Evolutionary conservation across 176 grass and related monocot genomes (phyloP).

Genomic region (Coix lacrymajobi): DNA sequence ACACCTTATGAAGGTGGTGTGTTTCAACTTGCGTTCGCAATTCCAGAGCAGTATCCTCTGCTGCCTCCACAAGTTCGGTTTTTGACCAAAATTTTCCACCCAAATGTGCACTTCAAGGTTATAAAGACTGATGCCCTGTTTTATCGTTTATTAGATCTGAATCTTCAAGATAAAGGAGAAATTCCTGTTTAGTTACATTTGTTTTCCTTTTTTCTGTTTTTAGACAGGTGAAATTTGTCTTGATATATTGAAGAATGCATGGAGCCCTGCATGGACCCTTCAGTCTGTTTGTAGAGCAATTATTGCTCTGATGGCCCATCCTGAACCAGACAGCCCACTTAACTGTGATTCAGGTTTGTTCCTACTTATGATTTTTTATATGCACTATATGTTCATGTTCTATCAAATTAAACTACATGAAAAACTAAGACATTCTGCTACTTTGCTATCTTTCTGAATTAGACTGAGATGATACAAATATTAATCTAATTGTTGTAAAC

Average conservation of each 20-base stretch:
- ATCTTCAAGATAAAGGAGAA: neutral
- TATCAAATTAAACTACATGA: neutral
- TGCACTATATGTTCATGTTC: neutral
- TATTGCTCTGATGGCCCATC: slow-evolving; percentile 98
- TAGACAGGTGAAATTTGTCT: slow-evolving; percentile 98
- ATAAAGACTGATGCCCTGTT: neutral
- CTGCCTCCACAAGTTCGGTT: slow-evolving; percentile 99
- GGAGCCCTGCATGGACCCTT: slow-evolving; percentile 98
- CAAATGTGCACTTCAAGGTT: slow-evolving; percentile 99
- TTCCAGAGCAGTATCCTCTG: slow-evolving; percentile 97
- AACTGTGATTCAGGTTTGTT: slow-evolving; percentile 92
- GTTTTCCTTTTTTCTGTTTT: neutral
- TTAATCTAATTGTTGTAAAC: neutral
- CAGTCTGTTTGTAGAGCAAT: slow-evolving; percentile 98
- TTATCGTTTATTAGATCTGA: neutral
- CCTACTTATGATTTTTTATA: neutral
- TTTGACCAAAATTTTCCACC: slow-evolving; percentile 99
- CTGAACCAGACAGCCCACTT: slow-evolving; percentile 92
- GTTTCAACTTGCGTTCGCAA: slow-evolving; percentile 88
- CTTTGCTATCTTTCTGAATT: neutral
- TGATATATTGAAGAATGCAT: slow-evolving; percentile 99
- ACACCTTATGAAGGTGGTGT: slow-evolving; percentile 94
- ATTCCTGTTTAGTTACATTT: slow-evolving; percentile 15
- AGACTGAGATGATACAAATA: neutral
- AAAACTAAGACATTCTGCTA: neutral